Conservation (phyloP, 345 rosid species). For the Rhodomyrtus tomentosa region DNA sequence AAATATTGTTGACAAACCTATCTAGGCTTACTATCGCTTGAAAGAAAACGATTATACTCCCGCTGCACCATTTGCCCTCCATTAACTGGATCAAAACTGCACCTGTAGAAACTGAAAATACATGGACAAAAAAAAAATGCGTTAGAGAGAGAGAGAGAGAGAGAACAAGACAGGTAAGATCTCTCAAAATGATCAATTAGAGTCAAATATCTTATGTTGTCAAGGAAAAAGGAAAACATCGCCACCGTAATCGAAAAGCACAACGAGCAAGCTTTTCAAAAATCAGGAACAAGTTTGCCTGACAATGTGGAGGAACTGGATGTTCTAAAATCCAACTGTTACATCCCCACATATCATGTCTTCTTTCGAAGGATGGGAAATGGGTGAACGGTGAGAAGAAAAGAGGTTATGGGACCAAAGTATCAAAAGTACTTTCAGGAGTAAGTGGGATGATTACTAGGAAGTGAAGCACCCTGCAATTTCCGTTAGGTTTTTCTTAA, state of each 20-base stretch:
- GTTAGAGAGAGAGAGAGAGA: background rate
- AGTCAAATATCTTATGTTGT: background rate
- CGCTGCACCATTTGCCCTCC: slow-evolving; percentile 59
- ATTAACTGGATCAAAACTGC: slow-evolving; percentile 47
- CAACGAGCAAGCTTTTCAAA: background rate
- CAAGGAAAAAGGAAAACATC: background rate
- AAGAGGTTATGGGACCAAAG: background rate
- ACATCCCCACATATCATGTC: background rate
- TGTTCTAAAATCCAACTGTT: background rate
- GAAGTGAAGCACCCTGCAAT: background rate
- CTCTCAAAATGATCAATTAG: background rate
- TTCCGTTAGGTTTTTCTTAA: background rate
- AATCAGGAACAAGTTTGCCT: background rate
- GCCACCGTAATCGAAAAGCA: background rate
- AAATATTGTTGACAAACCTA: background rate
- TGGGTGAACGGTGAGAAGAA: background rate
- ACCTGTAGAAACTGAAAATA: slow-evolving; percentile 46
- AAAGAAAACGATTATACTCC: slow-evolving; percentile 47
- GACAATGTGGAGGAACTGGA: background rate
- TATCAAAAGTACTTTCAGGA: background rate
- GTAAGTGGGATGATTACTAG: background rate
- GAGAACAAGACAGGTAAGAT: background rate
- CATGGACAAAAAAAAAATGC: background rate
- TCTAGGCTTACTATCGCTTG: slow-evolving; percentile 17
- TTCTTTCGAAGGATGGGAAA: background rate